Conservation (phyloP, 805 yeast species). For the Kazachstania psychrophila region DNA sequence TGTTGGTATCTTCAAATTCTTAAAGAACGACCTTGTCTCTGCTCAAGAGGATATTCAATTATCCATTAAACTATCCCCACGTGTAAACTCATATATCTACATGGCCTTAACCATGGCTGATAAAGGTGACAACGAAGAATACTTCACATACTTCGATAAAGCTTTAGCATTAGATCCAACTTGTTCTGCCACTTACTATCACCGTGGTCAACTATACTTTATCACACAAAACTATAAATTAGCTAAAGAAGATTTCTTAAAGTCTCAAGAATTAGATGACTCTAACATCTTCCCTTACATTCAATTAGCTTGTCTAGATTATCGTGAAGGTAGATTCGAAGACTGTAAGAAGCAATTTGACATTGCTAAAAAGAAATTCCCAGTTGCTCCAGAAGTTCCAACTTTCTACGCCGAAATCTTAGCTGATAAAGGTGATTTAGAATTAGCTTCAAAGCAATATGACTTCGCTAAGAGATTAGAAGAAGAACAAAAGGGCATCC, state of each 20-base stretch:
- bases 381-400: conserved; percentile 84
- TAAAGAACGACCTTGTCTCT: conserved; percentile 59
- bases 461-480: conserved; percentile 81
- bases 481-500: conserved; percentile 47
- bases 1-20: conserved; percentile 71
- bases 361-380: conserved; percentile 64
- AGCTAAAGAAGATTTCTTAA: conserved; percentile 67
- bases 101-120: conserved; percentile 81
- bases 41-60: conserved; percentile 58
- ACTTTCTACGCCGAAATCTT: conserved; percentile 93
- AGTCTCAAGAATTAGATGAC: conserved; percentile 66
- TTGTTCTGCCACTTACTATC: conserved; percentile 81
- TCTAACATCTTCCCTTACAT: conserved; percentile 76
- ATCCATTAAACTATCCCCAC: conserved; percentile 59
- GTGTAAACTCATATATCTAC: conserved; percentile 74
- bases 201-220: conserved; percentile 86
- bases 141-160: conserved; percentile 59
- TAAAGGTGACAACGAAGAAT: conserved; percentile 56
- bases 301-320: conserved; percentile 86
- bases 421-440: conserved; percentile 66
- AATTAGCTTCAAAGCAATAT: conserved; percentile 71
- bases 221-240: conserved; percentile 62
- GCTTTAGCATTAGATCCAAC: conserved; percentile 64
- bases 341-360: conserved; percentile 59
- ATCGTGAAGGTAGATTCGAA: conserved; percentile 51